Evolutionary conservation across 768 basidiomycete species (phyloP).

Genomic region (Sporobolomyces pararoseus): DNA sequence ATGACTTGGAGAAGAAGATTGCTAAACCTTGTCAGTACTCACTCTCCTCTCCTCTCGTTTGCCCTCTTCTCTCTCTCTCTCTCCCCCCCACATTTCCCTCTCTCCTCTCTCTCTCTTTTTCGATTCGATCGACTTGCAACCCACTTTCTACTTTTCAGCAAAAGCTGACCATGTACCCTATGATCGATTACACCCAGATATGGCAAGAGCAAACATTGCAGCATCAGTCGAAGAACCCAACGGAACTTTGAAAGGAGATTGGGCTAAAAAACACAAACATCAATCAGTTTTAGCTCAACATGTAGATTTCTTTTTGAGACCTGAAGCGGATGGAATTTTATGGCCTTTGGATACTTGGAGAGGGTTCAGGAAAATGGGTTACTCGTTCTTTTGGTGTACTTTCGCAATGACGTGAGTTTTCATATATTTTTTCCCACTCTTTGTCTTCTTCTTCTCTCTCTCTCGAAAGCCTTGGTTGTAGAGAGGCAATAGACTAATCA

Average conservation of each 20-base stretch:
- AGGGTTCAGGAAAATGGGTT: slow-evolving; percentile 53
- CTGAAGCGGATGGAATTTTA: slow-evolving; percentile 51
- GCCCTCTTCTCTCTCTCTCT: not conserved
- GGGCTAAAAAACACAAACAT: slow-evolving; percentile 31
- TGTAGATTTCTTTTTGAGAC: slow-evolving; percentile 9
- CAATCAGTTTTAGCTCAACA: slow-evolving; percentile 32
- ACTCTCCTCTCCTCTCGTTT: too few relatives aligned
- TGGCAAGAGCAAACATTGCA: slow-evolving; percentile 35
- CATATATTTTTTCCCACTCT: too few relatives aligned
- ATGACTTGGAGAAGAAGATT: slow-evolving; percentile 18
- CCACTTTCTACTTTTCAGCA: too few relatives aligned
- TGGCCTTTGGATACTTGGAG: slow-evolving; percentile 53
- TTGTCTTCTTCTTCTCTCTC: not conserved
- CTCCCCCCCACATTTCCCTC: not conserved
- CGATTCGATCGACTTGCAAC: not conserved
- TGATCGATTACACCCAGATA: slow-evolving; percentile 9
- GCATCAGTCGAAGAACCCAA: slow-evolving; percentile 25
- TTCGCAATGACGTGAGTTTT: slow-evolving; percentile 47
- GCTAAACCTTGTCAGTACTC: slow-evolving; percentile 10
- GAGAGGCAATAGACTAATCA: not conserved
- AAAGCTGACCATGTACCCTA: not conserved
- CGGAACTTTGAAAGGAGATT: slow-evolving; percentile 23
- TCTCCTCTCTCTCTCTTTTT: not conserved
- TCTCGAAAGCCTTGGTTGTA: not conserved
- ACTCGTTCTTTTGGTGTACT: slow-evolving; percentile 50